Conservation (phyloP, 1,284 basidiomycete species). For the Austroboletus niveus region DNA sequence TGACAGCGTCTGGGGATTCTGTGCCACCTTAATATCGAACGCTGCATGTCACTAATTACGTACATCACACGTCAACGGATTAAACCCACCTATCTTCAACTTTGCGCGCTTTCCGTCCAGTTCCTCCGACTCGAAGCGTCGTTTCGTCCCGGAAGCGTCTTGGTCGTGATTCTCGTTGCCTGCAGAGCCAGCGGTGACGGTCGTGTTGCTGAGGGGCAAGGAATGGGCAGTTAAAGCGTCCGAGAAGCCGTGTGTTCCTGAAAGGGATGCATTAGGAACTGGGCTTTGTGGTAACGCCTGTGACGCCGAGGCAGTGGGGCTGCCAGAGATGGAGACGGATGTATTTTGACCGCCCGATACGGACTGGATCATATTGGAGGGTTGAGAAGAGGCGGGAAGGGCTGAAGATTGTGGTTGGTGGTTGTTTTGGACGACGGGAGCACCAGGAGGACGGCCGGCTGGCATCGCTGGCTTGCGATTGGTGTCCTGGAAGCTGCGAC, state of each 20-base stretch:
- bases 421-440: slow-evolving; percentile 15
- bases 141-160: slow-evolving; percentile 60
- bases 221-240: slow-evolving; percentile 26
- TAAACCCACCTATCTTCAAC: slow-evolving; percentile 60
- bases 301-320: slow-evolving; percentile 33
- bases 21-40: slow-evolving; percentile 32
- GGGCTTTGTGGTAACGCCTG: slow-evolving; percentile 40
- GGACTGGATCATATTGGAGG: slow-evolving; percentile 31
- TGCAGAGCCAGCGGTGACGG: slow-evolving; percentile 8
- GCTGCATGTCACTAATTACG: slow-evolving; percentile 30
- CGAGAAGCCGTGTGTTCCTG: slow-evolving; percentile 28
- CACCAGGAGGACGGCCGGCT: slow-evolving; percentile 28
- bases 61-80: slow-evolving; percentile 14
- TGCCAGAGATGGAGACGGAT: slow-evolving; percentile 19
- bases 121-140: slow-evolving; percentile 68
- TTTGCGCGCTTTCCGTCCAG: slow-evolving; percentile 62
- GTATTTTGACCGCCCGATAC: slow-evolving; percentile 18
- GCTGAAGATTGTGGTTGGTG: slow-evolving; percentile 15
- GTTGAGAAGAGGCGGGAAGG: slow-evolving; percentile 22
- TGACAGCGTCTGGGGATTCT: slow-evolving; percentile 43
- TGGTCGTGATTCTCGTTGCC: slow-evolving; percentile 29
- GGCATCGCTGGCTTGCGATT: slow-evolving; percentile 46
- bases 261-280: slow-evolving; percentile 22
- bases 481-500: slow-evolving; percentile 54
- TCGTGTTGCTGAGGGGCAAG: slow-evolving; percentile 14